A percentile compares a stretch with the other conserved stretches of the same genome.
These are phyloP conservation scores for Fonsecaea monophora DNA, from an alignment of 2,329 filamentous ascomycete species.

Conservation along the genomic window DNA sequence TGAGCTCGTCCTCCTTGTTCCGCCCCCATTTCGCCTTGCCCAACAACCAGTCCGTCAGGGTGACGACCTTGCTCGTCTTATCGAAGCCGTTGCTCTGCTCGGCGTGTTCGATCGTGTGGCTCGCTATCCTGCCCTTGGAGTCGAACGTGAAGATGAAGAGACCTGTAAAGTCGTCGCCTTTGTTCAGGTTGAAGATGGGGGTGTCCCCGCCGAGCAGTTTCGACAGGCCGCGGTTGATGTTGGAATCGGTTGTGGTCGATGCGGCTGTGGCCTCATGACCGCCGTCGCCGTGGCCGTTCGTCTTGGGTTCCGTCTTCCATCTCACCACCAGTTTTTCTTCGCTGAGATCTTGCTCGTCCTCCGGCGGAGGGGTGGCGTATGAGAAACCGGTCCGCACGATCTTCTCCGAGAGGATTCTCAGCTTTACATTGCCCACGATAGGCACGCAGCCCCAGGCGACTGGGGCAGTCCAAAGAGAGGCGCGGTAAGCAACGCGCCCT, in stretches of 20 bases:
- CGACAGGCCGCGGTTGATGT: conserved; percentile 50
- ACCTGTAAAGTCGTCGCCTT: conserved; percentile 76
- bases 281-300: conserved; percentile 26
- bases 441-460: conserved; percentile 95
- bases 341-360: conserved; percentile 45
- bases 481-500: conserved; percentile 86
- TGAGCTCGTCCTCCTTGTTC: conserved; percentile 44
- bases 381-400: conserved; percentile 69
- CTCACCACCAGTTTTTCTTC: conserved; percentile 86
- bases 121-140: conserved; percentile 78
- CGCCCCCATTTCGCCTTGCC: conserved; percentile 69
- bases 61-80: conserved; percentile 82
- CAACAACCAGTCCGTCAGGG: conserved; percentile 91
- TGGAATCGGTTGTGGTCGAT: conserved; percentile 29
- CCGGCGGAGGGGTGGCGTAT: conserved; percentile 44
- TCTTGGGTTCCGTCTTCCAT: conserved; percentile 72
- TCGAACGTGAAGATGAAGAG: conserved; percentile 98
- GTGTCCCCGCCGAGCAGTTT: conserved; percentile 60
- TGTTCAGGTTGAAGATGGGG: conserved; percentile 58
- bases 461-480: conserved; percentile 93
- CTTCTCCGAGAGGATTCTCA: conserved; percentile 87
- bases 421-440: conserved; percentile 84
- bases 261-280: conserved; percentile 35
- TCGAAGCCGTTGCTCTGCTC: conserved; percentile 86
- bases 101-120: conserved; percentile 92